Base-by-base conservation (phyloP, 129 eudicot genomes). In the carrot (Daucus carota) region DNA sequence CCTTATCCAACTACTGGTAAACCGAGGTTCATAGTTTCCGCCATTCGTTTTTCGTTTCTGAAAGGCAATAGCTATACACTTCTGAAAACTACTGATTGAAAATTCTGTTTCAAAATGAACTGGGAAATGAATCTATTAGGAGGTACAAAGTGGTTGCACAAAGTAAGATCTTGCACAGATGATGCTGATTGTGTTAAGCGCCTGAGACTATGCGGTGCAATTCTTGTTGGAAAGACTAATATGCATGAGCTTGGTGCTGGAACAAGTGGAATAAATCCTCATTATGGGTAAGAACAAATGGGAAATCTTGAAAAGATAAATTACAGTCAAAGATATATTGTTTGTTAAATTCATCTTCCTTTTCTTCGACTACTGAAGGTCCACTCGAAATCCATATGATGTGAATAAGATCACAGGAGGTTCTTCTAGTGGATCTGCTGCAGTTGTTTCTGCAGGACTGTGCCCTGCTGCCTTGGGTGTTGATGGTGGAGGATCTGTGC, bases 201-300 rank as follows among this genome's bases (percentile, higher is more conserved):
- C 28, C 84, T 95, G 66, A 81, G 93, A 54, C 81, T 77, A 59
- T 95, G 99, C 76, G 99, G 99, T 28, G 96, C 97, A 79, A 81
- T 92, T 75, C 87, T 95, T 38, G 87, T 95, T 32, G 99, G 99
- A 29, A 95, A 95, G 76, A 95, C 99, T 54, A 95, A 95, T 70
- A 95, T 95, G 99, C 99, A 95, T 33, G 99, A 95, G 83, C 95
- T 95, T 32, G 99, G 99, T 31, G 96, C 97, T 31, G 99, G 99
- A 82, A 81, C 88, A 29, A 91, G 97, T 83, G 99, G 99, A 41
- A 92, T 95, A 79, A 95, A 95, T 77, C 99, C 99, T 73, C 99
- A 95, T 81, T 90, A 95, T 36, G 96, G 99, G 99, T 92, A 85
- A 33, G 81, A 69, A 48, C 38, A 44, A 57, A 22, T n/a, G 22